phyloP scores from a whole-genome alignment of 139 green algal genomes.

The Tetraselmis chui region DNA sequence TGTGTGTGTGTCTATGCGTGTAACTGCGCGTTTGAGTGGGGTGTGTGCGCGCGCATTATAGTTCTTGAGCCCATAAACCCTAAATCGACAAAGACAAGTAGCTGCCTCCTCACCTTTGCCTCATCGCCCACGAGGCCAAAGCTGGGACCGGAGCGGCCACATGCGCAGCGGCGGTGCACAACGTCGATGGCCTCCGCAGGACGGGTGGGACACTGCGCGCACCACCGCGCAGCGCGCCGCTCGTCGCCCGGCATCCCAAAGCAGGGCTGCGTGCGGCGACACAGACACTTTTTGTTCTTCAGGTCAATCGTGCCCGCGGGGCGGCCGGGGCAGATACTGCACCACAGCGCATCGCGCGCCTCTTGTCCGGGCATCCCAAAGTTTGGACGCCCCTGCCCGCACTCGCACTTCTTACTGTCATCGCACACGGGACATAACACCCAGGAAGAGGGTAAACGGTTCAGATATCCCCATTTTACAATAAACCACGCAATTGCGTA shows the following conservation, averaged over 20 bases:
- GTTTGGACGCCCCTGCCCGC: neutral
- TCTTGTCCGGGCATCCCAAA: neutral
- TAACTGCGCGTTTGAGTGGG: too few species aligned
- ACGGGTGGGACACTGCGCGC: neutral
- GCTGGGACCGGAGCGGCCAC: neutral
- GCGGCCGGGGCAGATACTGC: neutral
- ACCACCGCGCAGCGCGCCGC: neutral
- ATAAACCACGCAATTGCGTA: too few species aligned
- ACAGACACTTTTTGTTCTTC: neutral
- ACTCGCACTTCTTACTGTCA: neutral
- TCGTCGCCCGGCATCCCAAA: constrained; percentile 1
- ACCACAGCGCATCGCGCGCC: neutral
- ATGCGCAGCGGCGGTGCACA: neutral
- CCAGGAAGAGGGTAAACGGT: too few species aligned
- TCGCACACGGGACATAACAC: too few species aligned
- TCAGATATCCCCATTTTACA: too few species aligned
- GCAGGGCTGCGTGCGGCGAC: neutral
- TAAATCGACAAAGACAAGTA: too few species aligned
- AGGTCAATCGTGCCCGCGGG: neutral
- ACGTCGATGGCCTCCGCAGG: neutral
- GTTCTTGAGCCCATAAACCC: too few species aligned
- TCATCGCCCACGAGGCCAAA: constrained; percentile 1
- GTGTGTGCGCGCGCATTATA: too few species aligned
- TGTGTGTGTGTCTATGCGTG: too few species aligned
- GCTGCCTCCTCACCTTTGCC: too few species aligned